Conservation (phyloP, 495 filamentous ascomycete species). For the Choiromyces venosus region DNA sequence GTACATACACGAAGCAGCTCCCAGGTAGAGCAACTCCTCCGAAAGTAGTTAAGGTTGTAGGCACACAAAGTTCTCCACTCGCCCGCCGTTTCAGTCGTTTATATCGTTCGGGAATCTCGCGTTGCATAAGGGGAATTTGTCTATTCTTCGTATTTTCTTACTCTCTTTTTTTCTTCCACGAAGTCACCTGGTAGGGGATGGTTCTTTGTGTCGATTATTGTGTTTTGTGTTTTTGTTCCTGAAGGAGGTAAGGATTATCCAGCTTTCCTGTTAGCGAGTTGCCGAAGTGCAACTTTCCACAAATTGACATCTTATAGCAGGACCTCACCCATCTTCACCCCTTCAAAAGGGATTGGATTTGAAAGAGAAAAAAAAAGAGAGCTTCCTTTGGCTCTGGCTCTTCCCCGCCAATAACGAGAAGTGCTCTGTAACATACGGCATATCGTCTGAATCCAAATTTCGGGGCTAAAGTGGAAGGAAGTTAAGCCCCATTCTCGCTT, state of each 20-base stretch:
- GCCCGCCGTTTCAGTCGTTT: slow-evolving; percentile 36
- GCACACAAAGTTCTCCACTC: slow-evolving; percentile 22
- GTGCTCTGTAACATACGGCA: background rate
- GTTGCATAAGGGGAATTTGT: slow-evolving; percentile 27
- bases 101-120: slow-evolving; percentile 35
- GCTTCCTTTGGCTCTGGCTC: slow-evolving; percentile 13
- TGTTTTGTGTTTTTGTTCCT: background rate
- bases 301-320: slow-evolving; percentile 26
- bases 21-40: slow-evolving; percentile 29
- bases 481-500: background rate
- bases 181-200: slow-evolving; percentile 22
- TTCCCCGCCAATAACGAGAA: slow-evolving; percentile 29
- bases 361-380: slow-evolving; percentile 12
- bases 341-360: slow-evolving; percentile 3
- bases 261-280: slow-evolving; percentile 18
- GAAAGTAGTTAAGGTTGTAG: slow-evolving; percentile 29
- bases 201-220: background rate
- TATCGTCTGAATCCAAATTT: background rate
- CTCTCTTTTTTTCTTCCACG: slow-evolving; percentile 13
- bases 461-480: background rate
- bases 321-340: slow-evolving; percentile 5
- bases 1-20: slow-evolving; percentile 31
- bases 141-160: slow-evolving; percentile 22
- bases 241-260: background rate
- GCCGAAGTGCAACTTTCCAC: slow-evolving; percentile 22